Base-by-base conservation (phyloP, 139 green algal genomes). In the Medakamo hakoo region DNA sequence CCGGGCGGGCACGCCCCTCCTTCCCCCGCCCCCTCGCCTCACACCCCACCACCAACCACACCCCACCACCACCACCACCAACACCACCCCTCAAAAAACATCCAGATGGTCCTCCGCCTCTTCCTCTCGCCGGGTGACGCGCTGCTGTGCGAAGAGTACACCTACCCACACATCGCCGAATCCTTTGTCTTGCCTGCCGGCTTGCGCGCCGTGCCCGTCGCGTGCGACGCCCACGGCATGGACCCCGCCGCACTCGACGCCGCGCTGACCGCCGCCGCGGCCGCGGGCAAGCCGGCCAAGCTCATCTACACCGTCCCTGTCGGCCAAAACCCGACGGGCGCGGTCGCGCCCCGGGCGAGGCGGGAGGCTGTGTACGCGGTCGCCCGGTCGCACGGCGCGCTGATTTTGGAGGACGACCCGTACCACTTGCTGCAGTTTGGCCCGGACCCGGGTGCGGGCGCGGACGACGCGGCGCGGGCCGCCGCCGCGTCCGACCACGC, bases 371-470 rank as follows among this genome's bases (percentile, higher is more conserved):
- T 93, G n/a, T 86, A 90, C 59, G 27, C 63, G 61, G 71, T 90
- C 48, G 75, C 73, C 66, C 59, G 67, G 23, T 48, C 59, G 27
- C 68, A 78, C 57, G 71, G 76, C 67, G 63, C 90, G 16, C 49
- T 92, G 24, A 82, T 94, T 30, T 16, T 94, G 18, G 86, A 94
- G 71, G 86, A 94, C 61, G 86, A 94, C 67, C 84, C 86, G 3
- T 94, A 92, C 73, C 84, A 68, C 68, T 90, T 80, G 70, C 77
- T 94, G 4, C 78, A 88, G 63, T 86, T 74, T 63, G 57, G 57
- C 1, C 40, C 40, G 40, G 40, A 52, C 9, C 40, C 40, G 9
- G 40, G 16, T 16, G 9, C 9, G 40, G 40, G 16, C 9, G 9
- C 9, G 40, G 9, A 21, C 9, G 40, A 52, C 16, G 40, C 9